Evolutionary conservation across 1,284 basidiomycete genomes (phyloP), one percentile per base, ranked within the genome.

Genomic region (Malassezia obtusa): DNA sequence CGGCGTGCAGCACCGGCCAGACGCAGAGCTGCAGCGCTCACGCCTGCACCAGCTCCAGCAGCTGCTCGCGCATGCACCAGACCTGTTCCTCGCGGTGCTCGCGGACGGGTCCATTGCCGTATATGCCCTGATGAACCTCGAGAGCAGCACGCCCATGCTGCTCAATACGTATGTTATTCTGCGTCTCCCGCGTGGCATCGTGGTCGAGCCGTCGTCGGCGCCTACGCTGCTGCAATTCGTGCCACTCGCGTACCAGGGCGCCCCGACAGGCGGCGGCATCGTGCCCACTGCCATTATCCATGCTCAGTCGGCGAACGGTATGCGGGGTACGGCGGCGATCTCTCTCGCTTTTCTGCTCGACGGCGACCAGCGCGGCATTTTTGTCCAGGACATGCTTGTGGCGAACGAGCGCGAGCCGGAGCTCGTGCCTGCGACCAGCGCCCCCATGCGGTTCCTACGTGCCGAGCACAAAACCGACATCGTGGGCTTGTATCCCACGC

Each of bases 401-500:
- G 31, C 22, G 1, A 33, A 26, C 19, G 49, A 36, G 31, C 40
- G 30, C 25, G 30, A 30, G 1, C 21, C 22, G 28, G 12, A 9
- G 17, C 5, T 4, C 17, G 19, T 19, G 4, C 22, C 43, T 4
- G 22, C 31, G 14, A 28, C 32, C 6, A 8, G 15, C 2, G 14
- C 40, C 1, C 32, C 31, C 19, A 19, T 24, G 7, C 15, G 15
- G 2, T 54, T 54, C 15, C 31, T 54, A 33, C 45, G 40, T 10
- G 52, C 40, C 10, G 46, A 54, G 47, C 52, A 54, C 39, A 48
- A 48, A n/a, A 39, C 52, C 11, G 52, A 54, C 24, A 54, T 54
- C 19, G 15, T 54, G 3, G 48, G 39, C 2, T 25, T 54, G 15
- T 14, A 49, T 3, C 30, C 38, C 9, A 25, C 40, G 25, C 11